A percentile compares a stretch with the other conserved stretches of the same genome.
Conservation (phyloP, 768 basidiomycete species). For the Lactarius indigo region DNA sequence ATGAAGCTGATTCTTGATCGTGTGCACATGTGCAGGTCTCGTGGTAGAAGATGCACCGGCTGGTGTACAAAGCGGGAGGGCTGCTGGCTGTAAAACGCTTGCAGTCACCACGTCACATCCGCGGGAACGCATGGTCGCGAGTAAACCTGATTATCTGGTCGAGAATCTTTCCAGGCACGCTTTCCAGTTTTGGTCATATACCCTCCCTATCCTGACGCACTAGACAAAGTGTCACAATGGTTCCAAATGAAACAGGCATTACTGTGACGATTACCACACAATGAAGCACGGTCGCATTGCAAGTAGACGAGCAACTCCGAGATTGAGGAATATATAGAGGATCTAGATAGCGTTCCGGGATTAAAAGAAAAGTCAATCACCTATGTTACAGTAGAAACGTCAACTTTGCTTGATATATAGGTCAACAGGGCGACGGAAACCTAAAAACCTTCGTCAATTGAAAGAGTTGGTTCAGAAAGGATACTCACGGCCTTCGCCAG, state of each 20-base stretch:
- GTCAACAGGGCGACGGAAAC: constrained; percentile 26
- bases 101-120: constrained; percentile 81
- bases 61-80: constrained; percentile 73
- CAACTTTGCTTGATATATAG: constrained; percentile 20
- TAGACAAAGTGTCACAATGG: constrained; percentile 32
- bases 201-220: not conserved
- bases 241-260: constrained; percentile 34
- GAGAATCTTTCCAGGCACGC: constrained; percentile 64
- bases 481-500: constrained; percentile 62
- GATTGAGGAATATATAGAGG: not conserved
- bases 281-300: not conserved
- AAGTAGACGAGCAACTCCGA: not conserved
- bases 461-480: not conserved
- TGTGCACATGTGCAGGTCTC: constrained; percentile 46
- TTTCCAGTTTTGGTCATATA: not conserved
- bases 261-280: constrained; percentile 11
- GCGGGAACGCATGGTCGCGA: constrained; percentile 60
- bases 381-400: not conserved
- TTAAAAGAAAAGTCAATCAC: not conserved
- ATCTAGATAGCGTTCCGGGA: not conserved
- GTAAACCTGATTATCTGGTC: constrained; percentile 65
- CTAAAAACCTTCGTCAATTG: constrained; percentile 12
- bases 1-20: not conserved
- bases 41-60: constrained; percentile 92
- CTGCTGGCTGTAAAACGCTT: constrained; percentile 81